Conservation (phyloP, 768 basidiomycete species). For the Serendipita sp. region DNA sequence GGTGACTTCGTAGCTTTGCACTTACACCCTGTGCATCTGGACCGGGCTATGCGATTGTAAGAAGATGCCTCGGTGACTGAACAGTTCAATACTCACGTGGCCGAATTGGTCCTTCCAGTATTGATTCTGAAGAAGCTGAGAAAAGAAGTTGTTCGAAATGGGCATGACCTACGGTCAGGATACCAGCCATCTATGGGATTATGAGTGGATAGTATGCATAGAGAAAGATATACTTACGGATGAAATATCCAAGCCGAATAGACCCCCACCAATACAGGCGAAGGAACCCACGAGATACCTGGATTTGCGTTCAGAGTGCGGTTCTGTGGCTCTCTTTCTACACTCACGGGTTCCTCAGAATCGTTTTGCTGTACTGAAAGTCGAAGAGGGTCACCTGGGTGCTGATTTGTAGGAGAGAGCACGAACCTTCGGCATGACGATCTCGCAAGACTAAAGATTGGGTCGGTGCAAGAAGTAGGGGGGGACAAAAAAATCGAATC, state of each 20-base stretch:
- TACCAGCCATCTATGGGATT: background rate
- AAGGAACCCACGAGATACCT: slow-evolving; percentile 9
- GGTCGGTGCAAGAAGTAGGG: background rate
- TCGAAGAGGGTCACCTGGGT: background rate
- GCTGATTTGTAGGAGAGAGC: background rate
- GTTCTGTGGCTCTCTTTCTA: background rate
- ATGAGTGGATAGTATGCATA: background rate
- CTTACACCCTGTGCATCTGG: slow-evolving; percentile 31
- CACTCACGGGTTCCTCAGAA: background rate
- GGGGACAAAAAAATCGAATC: background rate
- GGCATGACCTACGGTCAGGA: background rate
- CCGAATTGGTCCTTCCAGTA: background rate
- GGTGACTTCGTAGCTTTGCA: background rate
- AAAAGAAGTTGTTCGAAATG: background rate
- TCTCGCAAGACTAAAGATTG: background rate
- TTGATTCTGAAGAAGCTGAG: background rate
- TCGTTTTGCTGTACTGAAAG: slow-evolving; percentile 5
- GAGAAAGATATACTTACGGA: background rate
- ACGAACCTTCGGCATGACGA: slow-evolving; percentile 1
- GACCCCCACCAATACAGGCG: slow-evolving; percentile 10
- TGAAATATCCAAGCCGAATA: slow-evolving; percentile 9
- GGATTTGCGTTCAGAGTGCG: no score
- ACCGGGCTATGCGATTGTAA: slow-evolving; percentile 1
- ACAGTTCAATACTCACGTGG: background rate
- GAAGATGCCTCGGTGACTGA: background rate